Base-by-base conservation (phyloP, 1,284 basidiomycete genomes). In the Mycosarcoma mackinlayi region DNA sequence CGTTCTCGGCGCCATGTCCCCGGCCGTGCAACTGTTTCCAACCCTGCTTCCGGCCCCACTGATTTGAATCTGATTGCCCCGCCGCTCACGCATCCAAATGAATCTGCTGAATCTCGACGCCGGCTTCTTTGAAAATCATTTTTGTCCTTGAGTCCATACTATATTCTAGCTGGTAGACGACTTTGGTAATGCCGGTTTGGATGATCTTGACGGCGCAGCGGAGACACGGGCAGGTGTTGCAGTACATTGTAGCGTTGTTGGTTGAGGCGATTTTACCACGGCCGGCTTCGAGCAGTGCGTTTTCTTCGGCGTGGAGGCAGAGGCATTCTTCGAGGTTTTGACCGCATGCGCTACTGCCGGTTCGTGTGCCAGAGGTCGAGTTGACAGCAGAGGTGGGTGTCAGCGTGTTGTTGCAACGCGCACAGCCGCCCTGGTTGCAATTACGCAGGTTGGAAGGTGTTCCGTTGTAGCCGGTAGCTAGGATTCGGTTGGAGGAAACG, bases 401-500 rank as follows among this genome's bases (percentile, higher is more conserved):
- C 5, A 69, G 59, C 1, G 67, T 70, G 19, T 73, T 79, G 56
- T 83, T 81, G 54, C 79, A 76, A 6, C 81, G 60, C 6, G 56
- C 49, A 44, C 81, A 83, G 7, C 82, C 82, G 27, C 82, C 82
- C 28, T 83, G 76, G 54, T 77, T 79, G 61, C 82, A 83, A 46
- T 83, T 83, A 18, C 33, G 86, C 37, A 97, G 86, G 3, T 94
- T 93, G 9, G 93, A 87, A 9, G 96, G 92, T 0, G 96, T 98
- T 4, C 96, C 96, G 79, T 99, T 99, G 84, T 99, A 99, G 85
- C 96, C 96, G 1, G 96, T 97, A n/a, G 92, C 89, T 34, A 98
- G 86, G 49, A 99, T 91, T 24, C 94, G 69, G 48, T 82, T 78
- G 87, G 72, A 92, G 90, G 92, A 88, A 27, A 97, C 93, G 35